Evolutionary conservation across 2,329 filamentous ascomycete species (phyloP), one percentile per base, ranked within the genome.

Genomic region (Simplicillium sp.): DNA sequence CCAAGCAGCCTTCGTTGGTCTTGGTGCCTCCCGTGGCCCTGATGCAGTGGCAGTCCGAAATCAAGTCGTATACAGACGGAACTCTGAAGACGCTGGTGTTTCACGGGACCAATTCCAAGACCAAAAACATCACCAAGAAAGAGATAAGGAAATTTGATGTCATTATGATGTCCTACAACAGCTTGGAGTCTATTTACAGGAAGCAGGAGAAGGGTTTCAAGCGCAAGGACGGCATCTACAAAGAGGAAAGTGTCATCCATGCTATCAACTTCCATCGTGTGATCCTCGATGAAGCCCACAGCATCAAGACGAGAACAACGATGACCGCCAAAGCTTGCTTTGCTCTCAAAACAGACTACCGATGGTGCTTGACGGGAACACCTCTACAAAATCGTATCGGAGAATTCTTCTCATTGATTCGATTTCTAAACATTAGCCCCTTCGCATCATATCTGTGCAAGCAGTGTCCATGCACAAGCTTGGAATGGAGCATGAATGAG

Each of bases 391-490:
- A 97, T 56, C 84, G 90, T 40, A 97, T 97, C 49, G 90, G 92
- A 54, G 90, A 97, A 59, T 94, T 96, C 60, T 96, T 97, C 64
- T 97, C 90, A 1, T 69, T 97, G 16, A 71, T 98, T 42, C 83
- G 92, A 3, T 98, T 98, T 61, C 74, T 98, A 25, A 84, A 95
- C 57, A 73, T 96, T 29, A 74, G 76, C 8, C 90, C 90, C 0
- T 97, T 96, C 59, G 84, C 90, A 7, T 88, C 87, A 49, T 98
- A 98, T 57, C 83, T 96, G 49, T 98, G 92, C 71, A 92, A 90
- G 57, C 72, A 79, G 43, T 98, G 92, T 56, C 59, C 73, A 4
- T 98, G 92, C 59, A 77, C 84, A 37, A 75, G 78, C 42, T 66
- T 95, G 4, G 87, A 96, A 52, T 98, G 92, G 92, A 71, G 71